These are phyloP conservation scores for Eucalyptus regnans DNA, from an alignment of 345 rosid genomes.

Conservation along the genomic window DNA sequence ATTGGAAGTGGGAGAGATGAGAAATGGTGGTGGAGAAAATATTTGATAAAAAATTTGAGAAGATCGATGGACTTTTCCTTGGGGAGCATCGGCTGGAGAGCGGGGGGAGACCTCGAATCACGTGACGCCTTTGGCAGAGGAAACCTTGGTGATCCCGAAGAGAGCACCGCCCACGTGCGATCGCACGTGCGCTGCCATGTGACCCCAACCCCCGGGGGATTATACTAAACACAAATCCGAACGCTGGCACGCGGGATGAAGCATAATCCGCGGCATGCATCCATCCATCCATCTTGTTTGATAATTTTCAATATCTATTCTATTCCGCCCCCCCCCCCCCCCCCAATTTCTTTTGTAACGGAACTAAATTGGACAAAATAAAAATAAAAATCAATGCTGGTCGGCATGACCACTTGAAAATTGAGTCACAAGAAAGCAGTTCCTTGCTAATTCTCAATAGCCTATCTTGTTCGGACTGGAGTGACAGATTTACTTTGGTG, in stretches of 20 bases:
- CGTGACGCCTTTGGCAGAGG: not conserved
- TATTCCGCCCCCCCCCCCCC: not conserved
- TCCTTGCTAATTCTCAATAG: not conserved
- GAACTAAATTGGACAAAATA: accelerated
- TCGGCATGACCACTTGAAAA: accelerated
- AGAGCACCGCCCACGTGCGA: not conserved
- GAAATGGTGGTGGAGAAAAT: not conserved
- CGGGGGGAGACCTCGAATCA: not conserved
- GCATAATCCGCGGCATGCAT: not conserved
- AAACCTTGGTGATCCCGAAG: not conserved
- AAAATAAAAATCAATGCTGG: not conserved
- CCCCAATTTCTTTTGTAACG: not conserved
- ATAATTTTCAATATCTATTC: not conserved
- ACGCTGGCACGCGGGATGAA: not conserved
- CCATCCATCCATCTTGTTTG: not conserved
- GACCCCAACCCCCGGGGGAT: not conserved
- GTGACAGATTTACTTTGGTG: not conserved
- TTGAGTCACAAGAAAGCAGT: accelerated
- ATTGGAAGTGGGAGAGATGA: not conserved
- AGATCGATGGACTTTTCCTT: not conserved
- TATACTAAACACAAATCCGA: not conserved
- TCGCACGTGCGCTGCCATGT: not conserved
- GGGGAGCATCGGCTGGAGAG: not conserved
- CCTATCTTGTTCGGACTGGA: accelerated
- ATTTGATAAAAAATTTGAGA: not conserved